Evolutionary conservation across 306 rosid species (phyloP).

Genomic region (Lathyrus oleraceus): DNA sequence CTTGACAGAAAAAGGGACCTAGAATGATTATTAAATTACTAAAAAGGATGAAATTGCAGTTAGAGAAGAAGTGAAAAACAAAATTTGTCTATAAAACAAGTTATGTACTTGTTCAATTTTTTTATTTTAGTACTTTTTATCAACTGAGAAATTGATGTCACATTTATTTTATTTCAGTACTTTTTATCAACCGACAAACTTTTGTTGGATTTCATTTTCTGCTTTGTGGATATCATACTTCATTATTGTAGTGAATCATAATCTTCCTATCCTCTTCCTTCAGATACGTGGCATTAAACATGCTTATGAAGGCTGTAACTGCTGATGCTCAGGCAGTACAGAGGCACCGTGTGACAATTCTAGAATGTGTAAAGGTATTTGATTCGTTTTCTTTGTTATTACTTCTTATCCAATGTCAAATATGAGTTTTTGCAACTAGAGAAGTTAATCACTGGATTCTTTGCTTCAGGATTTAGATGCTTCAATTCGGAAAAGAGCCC

Average conservation of each 20-base stretch:
- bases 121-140: neutral
- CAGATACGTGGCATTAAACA: slow-evolving; percentile 93
- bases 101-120: slow-evolving; percentile 8
- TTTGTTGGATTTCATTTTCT: neutral
- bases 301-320: slow-evolving; percentile 95
- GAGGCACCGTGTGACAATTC: slow-evolving; percentile 94
- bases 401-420: slow-evolving; percentile 24
- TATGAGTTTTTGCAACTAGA: slow-evolving; percentile 29
- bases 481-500: slow-evolving; percentile 94
- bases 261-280: slow-evolving; percentile 28
- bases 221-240: slow-evolving; percentile 7
- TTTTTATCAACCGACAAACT: neutral
- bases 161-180: slow-evolving; percentile 10
- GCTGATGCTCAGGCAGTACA: slow-evolving; percentile 97
- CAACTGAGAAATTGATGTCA: slow-evolving; percentile 1
- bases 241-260: slow-evolving; percentile 29
- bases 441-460: slow-evolving; percentile 39
- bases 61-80: slow-evolving; percentile 19
- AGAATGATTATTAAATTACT: slow-evolving; percentile 9
- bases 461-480: slow-evolving; percentile 87
- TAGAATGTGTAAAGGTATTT: slow-evolving; percentile 96
- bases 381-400: slow-evolving; percentile 22
- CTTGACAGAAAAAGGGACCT: slow-evolving; percentile 11
- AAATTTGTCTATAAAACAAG: neutral
- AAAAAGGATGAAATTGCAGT: slow-evolving; percentile 1